Evolutionary conservation across 768 basidiomycete species (phyloP).

Genomic region (Lactarius hengduanensis): DNA sequence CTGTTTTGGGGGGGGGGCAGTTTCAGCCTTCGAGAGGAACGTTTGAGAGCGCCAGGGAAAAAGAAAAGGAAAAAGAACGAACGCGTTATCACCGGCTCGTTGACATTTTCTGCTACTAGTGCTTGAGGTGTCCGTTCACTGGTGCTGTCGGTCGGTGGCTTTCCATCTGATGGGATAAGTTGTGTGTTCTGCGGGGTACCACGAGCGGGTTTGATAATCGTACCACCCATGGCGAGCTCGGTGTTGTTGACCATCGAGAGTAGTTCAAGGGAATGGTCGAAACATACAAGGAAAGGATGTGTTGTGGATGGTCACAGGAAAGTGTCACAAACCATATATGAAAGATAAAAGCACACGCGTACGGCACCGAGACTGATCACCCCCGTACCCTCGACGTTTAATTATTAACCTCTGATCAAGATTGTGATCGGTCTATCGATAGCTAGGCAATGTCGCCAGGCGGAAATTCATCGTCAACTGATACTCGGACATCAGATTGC

Average conservation of each 20-base stretch:
- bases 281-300: neutral
- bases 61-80: neutral
- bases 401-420: neutral
- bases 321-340: neutral
- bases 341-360: too few relatives aligned
- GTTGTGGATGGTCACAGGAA: neutral
- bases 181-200: neutral
- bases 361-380: neutral
- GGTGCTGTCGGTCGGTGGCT: slow-evolving; percentile 11
- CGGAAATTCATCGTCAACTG: neutral
- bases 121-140: too few relatives aligned
- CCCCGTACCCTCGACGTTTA: neutral
- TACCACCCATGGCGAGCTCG: slow-evolving; percentile 12
- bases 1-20: neutral
- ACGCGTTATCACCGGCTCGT: slow-evolving; percentile 8
- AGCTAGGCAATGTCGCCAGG: neutral
- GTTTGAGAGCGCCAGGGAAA: neutral
- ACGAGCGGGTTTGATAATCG: neutral
- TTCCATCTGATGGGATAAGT: neutral
- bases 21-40: slow-evolving; percentile 1
- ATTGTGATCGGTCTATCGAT: neutral
- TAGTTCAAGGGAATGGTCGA: slow-evolving; percentile 2
- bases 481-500: too few relatives aligned
- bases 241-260: slow-evolving; percentile 8
- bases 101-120: neutral